These are phyloP conservation scores for Perkinsus chesapeaki DNA, from an alignment of 169 alveolate species.

Conservation along the genomic window DNA sequence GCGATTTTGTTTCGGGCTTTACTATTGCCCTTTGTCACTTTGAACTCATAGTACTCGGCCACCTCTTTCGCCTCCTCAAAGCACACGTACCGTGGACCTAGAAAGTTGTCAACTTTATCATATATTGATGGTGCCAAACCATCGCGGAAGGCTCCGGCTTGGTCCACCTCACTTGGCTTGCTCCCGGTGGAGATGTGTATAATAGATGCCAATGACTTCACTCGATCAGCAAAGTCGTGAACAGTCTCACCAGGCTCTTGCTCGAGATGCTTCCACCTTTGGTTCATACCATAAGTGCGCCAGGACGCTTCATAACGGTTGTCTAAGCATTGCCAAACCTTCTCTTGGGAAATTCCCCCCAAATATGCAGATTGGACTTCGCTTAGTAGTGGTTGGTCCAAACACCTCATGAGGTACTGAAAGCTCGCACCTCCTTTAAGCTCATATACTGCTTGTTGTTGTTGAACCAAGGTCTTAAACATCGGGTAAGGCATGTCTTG, in stretches of 20 bases:
- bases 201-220: neutral
- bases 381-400: neutral
- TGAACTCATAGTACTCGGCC: neutral
- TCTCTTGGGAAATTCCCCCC: neutral
- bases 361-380: neutral
- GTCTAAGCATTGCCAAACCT: neutral
- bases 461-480: neutral
- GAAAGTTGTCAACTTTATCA: neutral
- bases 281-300: neutral
- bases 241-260: neutral
- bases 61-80: neutral
- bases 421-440: neutral
- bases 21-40: neutral
- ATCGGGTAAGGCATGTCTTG: neutral
- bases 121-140: neutral
- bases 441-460: neutral
- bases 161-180: neutral
- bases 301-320: neutral
- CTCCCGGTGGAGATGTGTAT: neutral
- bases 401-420: neutral
- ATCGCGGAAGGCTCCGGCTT: neutral
- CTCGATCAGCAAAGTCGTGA: neutral
- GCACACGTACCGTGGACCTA: neutral
- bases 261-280: neutral
- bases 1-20: neutral